Evolutionary conservation across 2,329 filamentous ascomycete species (phyloP).

Genomic region (Fusarium neocosmosporiellum): DNA sequence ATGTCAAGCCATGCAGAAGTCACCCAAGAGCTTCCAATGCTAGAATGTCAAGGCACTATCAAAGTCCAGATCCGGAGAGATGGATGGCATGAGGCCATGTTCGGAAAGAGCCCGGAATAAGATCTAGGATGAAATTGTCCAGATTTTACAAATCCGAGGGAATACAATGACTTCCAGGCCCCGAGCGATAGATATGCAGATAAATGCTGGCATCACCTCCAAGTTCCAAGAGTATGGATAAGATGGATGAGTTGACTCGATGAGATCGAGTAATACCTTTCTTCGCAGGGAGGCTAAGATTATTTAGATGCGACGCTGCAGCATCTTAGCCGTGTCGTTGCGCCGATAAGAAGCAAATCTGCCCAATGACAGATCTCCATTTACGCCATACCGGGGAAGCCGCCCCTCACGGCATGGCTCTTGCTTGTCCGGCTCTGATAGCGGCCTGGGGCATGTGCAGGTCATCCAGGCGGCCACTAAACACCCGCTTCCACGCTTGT

Average conservation of each 20-base stretch:
- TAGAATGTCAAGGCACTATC: not conserved
- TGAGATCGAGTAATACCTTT: conserved; percentile 56
- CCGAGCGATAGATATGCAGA: conserved; percentile 5
- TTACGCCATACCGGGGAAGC: conserved; percentile 38
- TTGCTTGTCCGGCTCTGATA: conserved; percentile 26
- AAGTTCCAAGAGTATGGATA: conserved; percentile 5
- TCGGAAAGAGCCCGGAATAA: conserved; percentile 12
- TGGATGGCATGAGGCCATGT: not conserved
- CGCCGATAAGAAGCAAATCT: conserved; percentile 29
- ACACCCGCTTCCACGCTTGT: not conserved
- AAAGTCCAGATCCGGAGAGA: not conserved
- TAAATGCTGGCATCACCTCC: conserved; percentile 12
- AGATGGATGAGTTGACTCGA: conserved; percentile 53
- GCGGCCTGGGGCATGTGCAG: conserved; percentile 30
- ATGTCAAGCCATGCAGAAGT: not conserved
- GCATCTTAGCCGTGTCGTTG: conserved; percentile 33
- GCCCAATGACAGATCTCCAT: conserved; percentile 28
- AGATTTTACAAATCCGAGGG: conserved; percentile 3
- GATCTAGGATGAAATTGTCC: conserved; percentile 8
- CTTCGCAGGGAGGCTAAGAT: conserved; percentile 27
- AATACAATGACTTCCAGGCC: not conserved
- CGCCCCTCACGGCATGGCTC: conserved; percentile 32
- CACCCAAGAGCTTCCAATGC: not conserved
- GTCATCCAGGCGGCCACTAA: conserved; percentile 23
- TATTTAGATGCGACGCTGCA: conserved; percentile 20